A percentile compares a stretch with the other conserved stretches of the same genome.
Conservation (phyloP, 2,329 filamentous ascomycete genomes). For the Colletotrichum incanum region DNA sequence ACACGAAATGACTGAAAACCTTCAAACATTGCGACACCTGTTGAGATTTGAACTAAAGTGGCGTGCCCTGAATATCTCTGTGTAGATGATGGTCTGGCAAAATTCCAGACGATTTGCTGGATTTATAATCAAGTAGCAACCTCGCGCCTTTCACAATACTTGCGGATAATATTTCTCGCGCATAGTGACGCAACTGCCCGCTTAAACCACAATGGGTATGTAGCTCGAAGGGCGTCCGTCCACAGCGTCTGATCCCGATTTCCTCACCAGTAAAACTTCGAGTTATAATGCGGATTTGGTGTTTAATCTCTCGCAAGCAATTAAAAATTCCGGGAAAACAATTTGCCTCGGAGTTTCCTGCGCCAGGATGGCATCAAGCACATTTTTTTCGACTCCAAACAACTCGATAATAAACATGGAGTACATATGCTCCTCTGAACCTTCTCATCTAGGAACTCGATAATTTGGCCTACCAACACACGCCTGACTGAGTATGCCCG, state of each 20-base stretch:
- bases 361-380: background rate
- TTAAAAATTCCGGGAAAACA: background rate
- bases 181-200: slow-evolving; percentile 6
- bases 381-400: background rate
- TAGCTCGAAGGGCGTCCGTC: background rate
- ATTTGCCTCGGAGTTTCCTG: background rate
- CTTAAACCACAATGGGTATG: background rate
- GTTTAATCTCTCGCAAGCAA: no score
- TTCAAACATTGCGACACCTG: slow-evolving; percentile 48
- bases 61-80: background rate
- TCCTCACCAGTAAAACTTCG: background rate
- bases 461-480: slow-evolving; percentile 4
- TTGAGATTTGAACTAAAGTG: no score
- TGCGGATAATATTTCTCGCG: slow-evolving; percentile 23
- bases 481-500: slow-evolving; percentile 20
- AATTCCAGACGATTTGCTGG: background rate
- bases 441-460: background rate
- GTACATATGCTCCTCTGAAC: background rate
- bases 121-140: background rate
- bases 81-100: background rate
- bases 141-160: slow-evolving; percentile 12
- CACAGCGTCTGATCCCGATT: background rate
- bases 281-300: no score
- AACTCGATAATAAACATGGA: background rate
- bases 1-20: slow-evolving; percentile 57